Evolutionary conservation across 1,284 basidiomycete genomes (phyloP).

Genomic region (Trametes versicolor): DNA sequence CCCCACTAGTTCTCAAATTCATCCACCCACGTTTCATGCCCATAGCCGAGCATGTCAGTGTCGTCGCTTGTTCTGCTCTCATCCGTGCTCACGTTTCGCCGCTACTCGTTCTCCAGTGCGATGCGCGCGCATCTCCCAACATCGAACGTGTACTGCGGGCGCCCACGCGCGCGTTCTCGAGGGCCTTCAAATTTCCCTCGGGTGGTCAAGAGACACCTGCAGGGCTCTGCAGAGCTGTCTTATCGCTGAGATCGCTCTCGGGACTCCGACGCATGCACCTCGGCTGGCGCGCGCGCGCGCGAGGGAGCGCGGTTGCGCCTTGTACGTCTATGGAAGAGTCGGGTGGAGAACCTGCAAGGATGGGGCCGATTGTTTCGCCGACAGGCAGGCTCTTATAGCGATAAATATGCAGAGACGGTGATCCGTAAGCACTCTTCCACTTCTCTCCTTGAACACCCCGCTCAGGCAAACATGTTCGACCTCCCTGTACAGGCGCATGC

Average conservation of each 20-base stretch:
- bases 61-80: neutral
- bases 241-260: conserved; percentile 9
- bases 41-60: neutral
- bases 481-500: conserved; percentile 3
- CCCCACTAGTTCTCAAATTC: neutral
- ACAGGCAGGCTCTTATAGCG: conserved; percentile 16
- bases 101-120: neutral
- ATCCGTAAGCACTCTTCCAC: neutral
- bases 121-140: conserved; percentile 5
- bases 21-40: conserved; percentile 10
- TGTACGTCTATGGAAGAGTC: conserved; percentile 24
- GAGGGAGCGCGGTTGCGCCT: conserved; percentile 3
- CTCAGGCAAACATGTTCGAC: conserved; percentile 20
- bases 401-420: neutral
- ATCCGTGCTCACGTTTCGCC: conserved; percentile 16
- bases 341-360: conserved; percentile 11
- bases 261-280: conserved; percentile 26
- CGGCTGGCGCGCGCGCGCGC: neutral
- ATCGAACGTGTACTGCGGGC: conserved; percentile 16
- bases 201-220: neutral
- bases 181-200: neutral
- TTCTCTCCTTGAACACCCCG: neutral
- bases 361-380: conserved; percentile 10
- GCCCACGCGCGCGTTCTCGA: conserved; percentile 9
- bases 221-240: neutral